phyloP scores from a whole-genome alignment of 306 rosid species.

The Ceratonia siliqua region DNA sequence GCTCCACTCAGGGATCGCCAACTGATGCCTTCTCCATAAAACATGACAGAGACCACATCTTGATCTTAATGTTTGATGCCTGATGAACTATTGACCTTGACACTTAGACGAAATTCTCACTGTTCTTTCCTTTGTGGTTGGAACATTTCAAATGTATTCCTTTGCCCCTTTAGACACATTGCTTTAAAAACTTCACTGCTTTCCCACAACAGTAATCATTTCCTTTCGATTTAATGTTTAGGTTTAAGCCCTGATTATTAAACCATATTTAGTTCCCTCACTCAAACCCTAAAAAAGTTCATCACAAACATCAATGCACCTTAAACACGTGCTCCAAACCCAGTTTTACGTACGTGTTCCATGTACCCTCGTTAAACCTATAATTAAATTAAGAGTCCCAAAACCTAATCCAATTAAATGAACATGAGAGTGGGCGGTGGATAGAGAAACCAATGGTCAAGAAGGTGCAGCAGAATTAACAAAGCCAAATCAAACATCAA shows the following conservation, averaged over 20 bases:
- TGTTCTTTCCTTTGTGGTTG: background rate
- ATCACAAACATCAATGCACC: slow-evolving; percentile 31
- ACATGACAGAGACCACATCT: background rate
- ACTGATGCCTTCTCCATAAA: background rate
- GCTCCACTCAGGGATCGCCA: background rate
- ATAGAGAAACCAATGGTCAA: slow-evolving; percentile 44
- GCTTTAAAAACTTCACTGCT: background rate
- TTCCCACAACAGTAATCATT: background rate
- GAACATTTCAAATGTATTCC: slow-evolving; percentile 25
- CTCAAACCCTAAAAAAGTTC: slow-evolving; percentile 18
- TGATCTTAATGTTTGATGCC: background rate
- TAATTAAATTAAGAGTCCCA: background rate
- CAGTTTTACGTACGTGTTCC: background rate
- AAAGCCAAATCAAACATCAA: slow-evolving; percentile 31
- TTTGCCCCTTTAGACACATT: slow-evolving; percentile 4
- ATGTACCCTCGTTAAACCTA: background rate
- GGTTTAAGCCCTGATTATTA: slow-evolving; percentile 23
- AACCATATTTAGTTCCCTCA: background rate
- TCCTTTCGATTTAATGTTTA: slow-evolving; percentile 48
- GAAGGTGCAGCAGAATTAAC: slow-evolving; percentile 22
- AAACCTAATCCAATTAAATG: background rate
- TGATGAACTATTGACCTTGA: too few relatives aligned
- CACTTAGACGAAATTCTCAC: background rate
- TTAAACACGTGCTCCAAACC: background rate
- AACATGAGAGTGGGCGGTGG: background rate